Percentiles rank a stretch among this genome's conserved stretches.
Conservation (phyloP, 2,329 filamentous ascomycete genomes). For the Talaromyces islandicus region DNA sequence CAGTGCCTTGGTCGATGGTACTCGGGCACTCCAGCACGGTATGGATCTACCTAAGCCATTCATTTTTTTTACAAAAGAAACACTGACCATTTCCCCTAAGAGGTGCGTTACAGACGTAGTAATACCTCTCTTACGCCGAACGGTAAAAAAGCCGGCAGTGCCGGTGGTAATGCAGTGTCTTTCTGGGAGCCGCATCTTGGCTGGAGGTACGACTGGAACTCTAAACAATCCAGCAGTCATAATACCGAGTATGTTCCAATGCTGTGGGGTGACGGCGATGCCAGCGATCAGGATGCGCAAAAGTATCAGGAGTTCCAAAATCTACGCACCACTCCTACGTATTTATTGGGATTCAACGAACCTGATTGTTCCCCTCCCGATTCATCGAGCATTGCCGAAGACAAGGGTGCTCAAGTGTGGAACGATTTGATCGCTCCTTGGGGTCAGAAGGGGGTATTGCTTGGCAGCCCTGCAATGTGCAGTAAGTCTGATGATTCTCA, state of each 20-base stretch:
- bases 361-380: slow-evolving; percentile 3
- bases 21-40: not conserved
- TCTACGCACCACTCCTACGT: not conserved
- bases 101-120: not conserved
- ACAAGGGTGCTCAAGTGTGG: slow-evolving; percentile 1
- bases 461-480: slow-evolving; percentile 7
- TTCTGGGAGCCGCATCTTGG: slow-evolving; percentile 3
- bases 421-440: slow-evolving; percentile 3
- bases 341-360: not conserved
- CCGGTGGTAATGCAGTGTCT: slow-evolving; percentile 3
- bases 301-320: not conserved
- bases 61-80: not conserved
- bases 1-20: not conserved
- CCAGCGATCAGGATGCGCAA: not conserved
- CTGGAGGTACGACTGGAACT: slow-evolving; percentile 8
- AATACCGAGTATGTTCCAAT: not conserved
- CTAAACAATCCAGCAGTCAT: not conserved
- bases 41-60: not conserved
- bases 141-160: slow-evolving; percentile 6
- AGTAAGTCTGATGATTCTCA: not conserved
- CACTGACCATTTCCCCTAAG: not conserved
- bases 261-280: slow-evolving; percentile 6
- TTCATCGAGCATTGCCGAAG: not conserved
- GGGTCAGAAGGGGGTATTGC: not conserved
- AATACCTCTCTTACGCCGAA: slow-evolving; percentile 1